Evolutionary conservation across 306 rosid species (phyloP).

Genomic region (Vachellia pachyceras): DNA sequence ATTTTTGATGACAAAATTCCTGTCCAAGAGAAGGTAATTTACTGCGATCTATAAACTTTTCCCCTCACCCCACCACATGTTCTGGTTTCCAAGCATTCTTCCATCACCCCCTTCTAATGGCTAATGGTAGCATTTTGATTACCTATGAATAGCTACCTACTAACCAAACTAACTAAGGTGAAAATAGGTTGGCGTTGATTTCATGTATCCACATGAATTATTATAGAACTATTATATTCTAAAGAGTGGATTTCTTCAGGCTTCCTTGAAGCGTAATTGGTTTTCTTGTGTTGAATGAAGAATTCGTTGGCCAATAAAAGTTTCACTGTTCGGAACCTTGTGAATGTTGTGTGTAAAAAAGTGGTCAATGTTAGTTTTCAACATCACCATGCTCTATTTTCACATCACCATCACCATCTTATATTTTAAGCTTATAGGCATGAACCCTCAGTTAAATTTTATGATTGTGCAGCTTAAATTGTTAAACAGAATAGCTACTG

Average conservation of each 20-base stretch:
- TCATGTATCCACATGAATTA: background rate
- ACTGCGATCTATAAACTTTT: constrained; percentile 21
- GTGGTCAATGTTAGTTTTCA: background rate
- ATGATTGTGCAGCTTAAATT: constrained; percentile 75
- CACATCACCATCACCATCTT: background rate
- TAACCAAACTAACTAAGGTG: background rate
- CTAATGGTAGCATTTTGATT: background rate
- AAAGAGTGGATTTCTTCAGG: background rate
- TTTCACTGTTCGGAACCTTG: background rate
- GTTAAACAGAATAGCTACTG: constrained; percentile 91
- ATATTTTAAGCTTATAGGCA: constrained; percentile 26
- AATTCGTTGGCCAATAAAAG: background rate
- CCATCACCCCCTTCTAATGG: background rate
- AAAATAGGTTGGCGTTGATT: background rate
- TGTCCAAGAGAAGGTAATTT: constrained; percentile 70
- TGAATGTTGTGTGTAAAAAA: background rate
- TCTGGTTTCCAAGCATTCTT: background rate
- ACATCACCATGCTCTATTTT: constrained; percentile 2
- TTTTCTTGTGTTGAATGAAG: background rate
- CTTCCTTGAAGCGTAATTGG: background rate
- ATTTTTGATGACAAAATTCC: constrained; percentile 71
- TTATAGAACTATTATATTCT: background rate
- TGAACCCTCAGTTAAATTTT: constrained; percentile 41
- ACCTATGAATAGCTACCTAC: background rate
- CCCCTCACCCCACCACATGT: background rate